phyloP scores from a whole-genome alignment of 805 yeast species.

The Wickerhamomyces chaumierensis region DNA sequence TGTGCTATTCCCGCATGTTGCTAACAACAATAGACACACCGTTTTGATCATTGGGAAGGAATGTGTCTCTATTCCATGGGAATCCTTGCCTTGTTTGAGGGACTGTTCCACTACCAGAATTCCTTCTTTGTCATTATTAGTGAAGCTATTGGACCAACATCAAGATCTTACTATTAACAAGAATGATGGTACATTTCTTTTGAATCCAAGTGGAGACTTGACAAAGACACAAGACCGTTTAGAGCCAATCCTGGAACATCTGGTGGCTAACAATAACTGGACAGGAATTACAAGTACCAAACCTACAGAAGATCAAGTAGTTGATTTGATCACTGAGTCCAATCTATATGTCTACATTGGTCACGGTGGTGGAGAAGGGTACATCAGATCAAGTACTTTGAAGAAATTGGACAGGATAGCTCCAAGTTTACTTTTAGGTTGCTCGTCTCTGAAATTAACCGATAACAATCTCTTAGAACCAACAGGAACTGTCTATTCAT shows the following conservation, averaged over 20 bases:
- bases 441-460: slow-evolving; percentile 71
- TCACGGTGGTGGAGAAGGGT: slow-evolving; percentile 95
- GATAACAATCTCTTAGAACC: slow-evolving; percentile 54
- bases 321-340: slow-evolving; percentile 27
- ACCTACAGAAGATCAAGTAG: slow-evolving; percentile 49
- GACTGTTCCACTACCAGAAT: slow-evolving; percentile 55
- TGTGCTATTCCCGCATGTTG: slow-evolving; percentile 4
- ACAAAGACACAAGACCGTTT: slow-evolving; percentile 52
- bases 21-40: slow-evolving; percentile 32
- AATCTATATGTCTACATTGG: slow-evolving; percentile 72
- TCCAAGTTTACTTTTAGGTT: slow-evolving; percentile 69
- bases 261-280: slow-evolving; percentile 29
- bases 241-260: slow-evolving; percentile 28
- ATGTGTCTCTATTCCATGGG: slow-evolving; percentile 85
- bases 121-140: slow-evolving; percentile 48
- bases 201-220: slow-evolving; percentile 81
- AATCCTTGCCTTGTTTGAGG: slow-evolving; percentile 50
- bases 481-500: slow-evolving; percentile 65
- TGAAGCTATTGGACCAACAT: slow-evolving; percentile 22
- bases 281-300: slow-evolving; percentile 37
- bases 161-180: slow-evolving; percentile 13
- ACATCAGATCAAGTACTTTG: slow-evolving; percentile 44
- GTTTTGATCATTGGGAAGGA: slow-evolving; percentile 58
- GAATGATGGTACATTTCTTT: slow-evolving; percentile 41
- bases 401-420: slow-evolving; percentile 34